Base-by-base conservation (phyloP, 2,329 filamentous ascomycete genomes). In the Xylariomycetidae sp. region DNA sequence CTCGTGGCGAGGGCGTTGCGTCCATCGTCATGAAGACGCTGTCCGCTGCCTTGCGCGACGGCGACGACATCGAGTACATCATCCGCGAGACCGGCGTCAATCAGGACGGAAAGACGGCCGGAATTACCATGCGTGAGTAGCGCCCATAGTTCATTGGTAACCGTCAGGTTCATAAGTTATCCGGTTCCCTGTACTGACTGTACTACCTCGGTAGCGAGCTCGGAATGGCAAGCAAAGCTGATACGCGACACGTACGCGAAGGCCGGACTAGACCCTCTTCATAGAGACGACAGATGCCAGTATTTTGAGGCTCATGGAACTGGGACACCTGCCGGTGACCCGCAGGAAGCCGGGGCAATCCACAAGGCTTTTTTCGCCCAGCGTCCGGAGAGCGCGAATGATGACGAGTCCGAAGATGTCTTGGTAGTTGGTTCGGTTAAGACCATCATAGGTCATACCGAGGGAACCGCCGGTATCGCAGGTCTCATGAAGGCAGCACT, bases 21-120 rank as follows among this genome's bases (percentile, higher is more conserved):
- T 20, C 30, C 4, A 34, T 73, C 1, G 44, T 72, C 1, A 37
- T 75, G 4, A 74, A 74, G 37, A 49, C 40, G 2, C 49, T 72
- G 8, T 54, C 41, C 16, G 40, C 54, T 3, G 71, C 71, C 0
- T 34, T 72, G 4, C 48, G 4, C 18, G 31, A 48, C 37, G 41
- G 45, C 26, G 39, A 50, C 23, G 28, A 41, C n/a, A 45, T 47
- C 16, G 40, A 45, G 6, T 41, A 31, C 14, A 30, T 46, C 7
- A 42, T 48, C 14, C 42, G 44, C 6, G 42, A 41, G 17, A 45
- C 45, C 1, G 43, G 36, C 1, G 5, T 41, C 3, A 46, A 46
- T 13, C 44, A 46, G 17, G 42, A 45, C 13, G 42, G 42, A 2
- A 25, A 10, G 6, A 43, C 42, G 6, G 27, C 29, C 4, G 40